These are phyloP conservation scores for Blastomyces parvus DNA, from an alignment of 2,329 filamentous ascomycete species.

Conservation along the genomic window DNA sequence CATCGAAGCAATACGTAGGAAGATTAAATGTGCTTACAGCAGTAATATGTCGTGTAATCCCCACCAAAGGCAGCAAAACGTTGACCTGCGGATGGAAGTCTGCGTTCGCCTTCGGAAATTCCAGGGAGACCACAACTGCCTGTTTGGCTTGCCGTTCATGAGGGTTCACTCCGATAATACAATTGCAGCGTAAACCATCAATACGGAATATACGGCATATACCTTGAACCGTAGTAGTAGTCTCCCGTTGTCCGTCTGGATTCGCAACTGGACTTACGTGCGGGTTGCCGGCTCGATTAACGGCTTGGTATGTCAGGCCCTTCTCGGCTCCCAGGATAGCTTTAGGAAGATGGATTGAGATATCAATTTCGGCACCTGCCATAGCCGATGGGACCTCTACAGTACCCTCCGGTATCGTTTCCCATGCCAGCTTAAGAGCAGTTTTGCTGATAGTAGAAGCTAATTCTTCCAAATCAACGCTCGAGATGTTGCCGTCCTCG, in stretches of 20 bases:
- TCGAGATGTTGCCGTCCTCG: background rate
- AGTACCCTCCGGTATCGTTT: background rate
- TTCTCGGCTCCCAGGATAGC: conserved; percentile 36
- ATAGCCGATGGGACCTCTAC: background rate
- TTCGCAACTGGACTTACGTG: conserved; percentile 21
- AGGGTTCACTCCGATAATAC: conserved; percentile 44
- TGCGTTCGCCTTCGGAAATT: conserved; percentile 27
- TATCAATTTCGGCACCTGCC: conserved; percentile 29
- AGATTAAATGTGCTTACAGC: conserved; percentile 25
- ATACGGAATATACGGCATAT: conserved; percentile 35
- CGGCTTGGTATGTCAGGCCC: conserved; percentile 32
- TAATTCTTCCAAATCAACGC: background rate
- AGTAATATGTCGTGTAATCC: conserved; percentile 30
- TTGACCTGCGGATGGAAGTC: conserved; percentile 21
- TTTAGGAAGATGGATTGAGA: conserved; percentile 36
- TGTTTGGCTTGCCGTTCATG: conserved; percentile 45
- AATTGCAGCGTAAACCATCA: conserved; percentile 36
- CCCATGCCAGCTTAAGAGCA: background rate
- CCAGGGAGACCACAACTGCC: conserved; percentile 36
- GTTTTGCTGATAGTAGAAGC: background rate
- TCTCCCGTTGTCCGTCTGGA: conserved; percentile 13
- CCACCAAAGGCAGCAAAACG: conserved; percentile 32
- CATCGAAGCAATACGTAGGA: background rate
- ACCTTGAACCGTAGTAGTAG: conserved; percentile 25
- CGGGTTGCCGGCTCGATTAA: conserved; percentile 20